phyloP scores from a whole-genome alignment of 2,329 filamentous ascomycete species.

The Atkinsonella hypoxylon region DNA sequence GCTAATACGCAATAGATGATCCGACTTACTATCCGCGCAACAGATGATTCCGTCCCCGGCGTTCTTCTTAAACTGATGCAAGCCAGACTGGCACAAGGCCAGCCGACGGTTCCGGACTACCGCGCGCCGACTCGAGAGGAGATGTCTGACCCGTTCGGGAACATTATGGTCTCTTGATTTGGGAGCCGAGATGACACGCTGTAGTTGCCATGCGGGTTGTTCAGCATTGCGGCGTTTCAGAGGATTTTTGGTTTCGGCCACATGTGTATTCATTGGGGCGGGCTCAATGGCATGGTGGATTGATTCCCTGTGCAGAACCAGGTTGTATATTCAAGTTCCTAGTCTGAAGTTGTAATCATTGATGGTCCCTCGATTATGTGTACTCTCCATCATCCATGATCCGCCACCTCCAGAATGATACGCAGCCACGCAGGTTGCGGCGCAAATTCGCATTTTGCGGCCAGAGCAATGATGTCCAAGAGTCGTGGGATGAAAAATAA shows the following conservation, averaged over 20 bases:
- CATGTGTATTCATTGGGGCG: neutral
- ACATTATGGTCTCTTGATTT: constrained; percentile 37
- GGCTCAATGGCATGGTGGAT: too few species aligned
- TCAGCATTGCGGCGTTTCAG: constrained; percentile 22
- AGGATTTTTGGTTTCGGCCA: neutral
- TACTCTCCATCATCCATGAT: too few species aligned
- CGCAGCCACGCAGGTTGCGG: too few species aligned
- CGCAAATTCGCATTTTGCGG: too few species aligned
- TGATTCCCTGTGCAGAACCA: too few species aligned
- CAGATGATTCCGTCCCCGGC: constrained; percentile 76
- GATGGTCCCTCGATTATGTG: too few species aligned
- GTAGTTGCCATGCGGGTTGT: constrained; percentile 22
- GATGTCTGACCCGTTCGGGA: constrained; percentile 44
- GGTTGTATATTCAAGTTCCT: too few species aligned
- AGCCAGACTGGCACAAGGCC: constrained; percentile 54
- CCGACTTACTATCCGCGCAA: constrained; percentile 84
- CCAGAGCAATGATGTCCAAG: too few species aligned
- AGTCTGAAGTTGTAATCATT: too few species aligned
- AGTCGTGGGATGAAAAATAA: too few species aligned
- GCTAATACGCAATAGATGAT: constrained; percentile 57
- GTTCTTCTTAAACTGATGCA: constrained; percentile 80
- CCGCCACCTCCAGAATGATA: too few species aligned
- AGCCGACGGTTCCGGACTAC: constrained; percentile 28
- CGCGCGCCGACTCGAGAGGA: constrained; percentile 32
- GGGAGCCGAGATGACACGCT: neutral